phyloP scores from a whole-genome alignment of 495 filamentous ascomycete species.

The Penicillium robsamsonii region DNA sequence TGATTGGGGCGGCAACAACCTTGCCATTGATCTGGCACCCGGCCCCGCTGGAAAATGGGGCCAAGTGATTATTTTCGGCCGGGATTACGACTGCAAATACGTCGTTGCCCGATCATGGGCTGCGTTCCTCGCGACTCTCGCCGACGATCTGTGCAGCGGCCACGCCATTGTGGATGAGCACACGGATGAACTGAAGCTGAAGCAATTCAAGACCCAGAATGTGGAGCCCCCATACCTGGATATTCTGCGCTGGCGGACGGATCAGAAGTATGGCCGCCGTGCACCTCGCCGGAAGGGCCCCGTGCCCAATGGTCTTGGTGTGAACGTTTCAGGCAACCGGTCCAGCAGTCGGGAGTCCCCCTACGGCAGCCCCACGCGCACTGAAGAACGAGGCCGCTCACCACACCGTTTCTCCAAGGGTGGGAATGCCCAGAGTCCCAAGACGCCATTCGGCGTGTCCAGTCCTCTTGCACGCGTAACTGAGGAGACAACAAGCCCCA shows the following conservation, averaged over 20 bases:
- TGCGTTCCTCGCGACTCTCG: constrained; percentile 77
- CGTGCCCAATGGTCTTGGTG: constrained; percentile 40
- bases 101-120: constrained; percentile 93
- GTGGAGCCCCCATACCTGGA: constrained; percentile 95
- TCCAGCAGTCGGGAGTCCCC: constrained; percentile 45
- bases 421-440: constrained; percentile 47
- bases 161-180: constrained; percentile 92
- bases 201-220: constrained; percentile 81
- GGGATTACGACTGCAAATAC: constrained; percentile 98
- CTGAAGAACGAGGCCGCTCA: constrained; percentile 54
- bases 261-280: constrained; percentile 84
- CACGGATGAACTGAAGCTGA: constrained; percentile 82
- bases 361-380: constrained; percentile 51
- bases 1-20: constrained; percentile 97
- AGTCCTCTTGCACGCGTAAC: constrained; percentile 54
- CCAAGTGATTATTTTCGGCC: constrained; percentile 92
- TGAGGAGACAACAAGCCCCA: constrained; percentile 45
- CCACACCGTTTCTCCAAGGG: constrained; percentile 52
- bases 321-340: constrained; percentile 37
- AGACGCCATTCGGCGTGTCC: constrained; percentile 49
- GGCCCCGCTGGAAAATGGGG: constrained; percentile 91
- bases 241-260: constrained; percentile 88
- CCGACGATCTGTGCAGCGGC: constrained; percentile 83
- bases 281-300: constrained; percentile 44
- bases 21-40: constrained; percentile 91